Conservation (phyloP, 768 basidiomycete species). For the Scleroderma bovista region DNA sequence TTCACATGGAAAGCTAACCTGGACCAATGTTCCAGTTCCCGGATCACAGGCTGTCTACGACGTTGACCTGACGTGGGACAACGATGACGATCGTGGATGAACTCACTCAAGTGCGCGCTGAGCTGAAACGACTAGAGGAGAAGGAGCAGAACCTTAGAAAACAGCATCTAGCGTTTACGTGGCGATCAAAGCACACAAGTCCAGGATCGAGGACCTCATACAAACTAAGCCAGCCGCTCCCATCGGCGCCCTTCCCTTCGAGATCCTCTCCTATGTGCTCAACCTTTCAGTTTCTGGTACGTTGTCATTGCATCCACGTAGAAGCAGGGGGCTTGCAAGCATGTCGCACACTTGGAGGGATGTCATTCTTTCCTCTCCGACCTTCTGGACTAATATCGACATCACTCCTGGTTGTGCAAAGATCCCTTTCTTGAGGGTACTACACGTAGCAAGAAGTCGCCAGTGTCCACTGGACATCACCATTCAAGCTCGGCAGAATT, state of each 20-base stretch:
- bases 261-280: background rate
- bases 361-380: background rate
- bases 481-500: background rate
- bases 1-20: no score
- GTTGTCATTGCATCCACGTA: background rate
- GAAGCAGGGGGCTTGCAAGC: background rate
- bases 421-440: background rate
- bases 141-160: background rate
- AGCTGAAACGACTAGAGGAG: background rate
- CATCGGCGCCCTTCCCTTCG: background rate
- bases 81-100: background rate
- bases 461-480: background rate
- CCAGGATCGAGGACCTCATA: background rate
- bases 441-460: background rate
- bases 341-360: background rate
- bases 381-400: background rate
- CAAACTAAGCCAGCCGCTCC: background rate
- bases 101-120: background rate
- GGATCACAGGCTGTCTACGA: no score
- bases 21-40: no score
- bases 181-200: background rate
- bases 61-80: no score
- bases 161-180: background rate
- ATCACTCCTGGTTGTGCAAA: background rate
- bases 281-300: background rate